These are phyloP conservation scores for Fusarium euwallaceae DNA, from an alignment of 2,329 filamentous ascomycete genomes.

Conservation along the genomic window DNA sequence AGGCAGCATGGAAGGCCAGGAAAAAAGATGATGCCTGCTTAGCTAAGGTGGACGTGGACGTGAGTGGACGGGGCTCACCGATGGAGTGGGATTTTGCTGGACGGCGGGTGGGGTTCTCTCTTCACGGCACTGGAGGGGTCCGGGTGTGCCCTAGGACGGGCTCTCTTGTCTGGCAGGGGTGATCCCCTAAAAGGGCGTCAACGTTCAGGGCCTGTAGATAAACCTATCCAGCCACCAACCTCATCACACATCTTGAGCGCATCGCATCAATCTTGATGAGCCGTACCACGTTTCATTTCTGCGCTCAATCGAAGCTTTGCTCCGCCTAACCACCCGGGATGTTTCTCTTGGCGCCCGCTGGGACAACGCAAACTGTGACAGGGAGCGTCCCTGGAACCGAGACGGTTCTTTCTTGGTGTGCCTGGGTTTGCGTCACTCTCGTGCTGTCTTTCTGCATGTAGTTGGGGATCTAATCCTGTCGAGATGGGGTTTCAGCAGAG, in stretches of 20 bases:
- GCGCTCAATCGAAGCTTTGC: not conserved
- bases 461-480: not conserved
- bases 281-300: slow-evolving; percentile 19
- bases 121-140: slow-evolving; percentile 25
- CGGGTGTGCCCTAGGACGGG: slow-evolving; percentile 4
- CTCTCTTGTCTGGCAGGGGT: not conserved
- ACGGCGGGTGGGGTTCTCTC: too few species aligned
- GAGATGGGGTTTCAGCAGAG: not conserved
- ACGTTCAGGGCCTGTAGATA: slow-evolving; percentile 5
- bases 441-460: not conserved
- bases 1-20: slow-evolving; percentile 41
- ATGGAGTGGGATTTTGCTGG: not conserved
- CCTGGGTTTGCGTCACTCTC: slow-evolving; percentile 6
- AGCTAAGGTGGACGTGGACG: slow-evolving; percentile 24
- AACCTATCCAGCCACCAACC: slow-evolving; percentile 32
- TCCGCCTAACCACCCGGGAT: not conserved
- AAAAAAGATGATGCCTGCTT: slow-evolving; percentile 34
- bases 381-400: not conserved
- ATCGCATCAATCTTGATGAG: not conserved
- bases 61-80: slow-evolving; percentile 30
- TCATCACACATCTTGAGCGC: slow-evolving; percentile 8
- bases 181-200: slow-evolving; percentile 29
- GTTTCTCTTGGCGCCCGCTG: slow-evolving; percentile 6
- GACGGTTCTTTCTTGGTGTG: not conserved
- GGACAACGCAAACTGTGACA: slow-evolving; percentile 1